phyloP scores from a whole-genome alignment of 2,329 filamentous ascomycete genomes.

The Fusarium robinianum region DNA sequence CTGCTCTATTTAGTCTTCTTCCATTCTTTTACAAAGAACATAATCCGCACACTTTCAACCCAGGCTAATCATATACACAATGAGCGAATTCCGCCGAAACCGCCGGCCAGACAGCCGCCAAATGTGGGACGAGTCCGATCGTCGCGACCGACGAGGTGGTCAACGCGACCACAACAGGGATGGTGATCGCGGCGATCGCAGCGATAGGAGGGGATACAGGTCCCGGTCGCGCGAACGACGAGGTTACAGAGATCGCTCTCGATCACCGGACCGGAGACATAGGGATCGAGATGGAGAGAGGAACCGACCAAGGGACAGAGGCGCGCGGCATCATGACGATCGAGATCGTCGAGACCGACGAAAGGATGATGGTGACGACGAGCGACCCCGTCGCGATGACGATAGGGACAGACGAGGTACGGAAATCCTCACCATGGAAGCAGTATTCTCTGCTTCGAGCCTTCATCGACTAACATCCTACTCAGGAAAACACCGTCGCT shows the following conservation, averaged over 20 bases:
- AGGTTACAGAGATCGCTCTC: conserved; percentile 43
- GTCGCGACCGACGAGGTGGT: conserved; percentile 41
- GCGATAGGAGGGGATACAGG: conserved; percentile 41
- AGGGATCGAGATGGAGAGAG: conserved; percentile 46
- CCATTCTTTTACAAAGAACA: background rate
- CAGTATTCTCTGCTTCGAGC: too few relatives aligned
- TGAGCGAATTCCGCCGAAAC: conserved; percentile 42
- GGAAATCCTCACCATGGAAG: background rate
- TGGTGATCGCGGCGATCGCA: conserved; percentile 39
- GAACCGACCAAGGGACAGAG: conserved; percentile 40
- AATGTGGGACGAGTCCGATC: conserved; percentile 63
- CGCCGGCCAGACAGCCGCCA: conserved; percentile 57
- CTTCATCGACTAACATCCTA: conserved; percentile 6
- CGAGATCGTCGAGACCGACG: conserved; percentile 30
- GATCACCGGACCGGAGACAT: conserved; percentile 44
- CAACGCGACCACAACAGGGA: conserved; percentile 35
- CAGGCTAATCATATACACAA: conserved; percentile 21
- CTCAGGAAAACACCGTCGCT: conserved; percentile 41
- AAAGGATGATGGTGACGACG: conserved; percentile 36
- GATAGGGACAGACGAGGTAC: conserved; percentile 36
- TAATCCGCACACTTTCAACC: too few relatives aligned
- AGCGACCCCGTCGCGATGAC: conserved; percentile 28
- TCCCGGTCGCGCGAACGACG: conserved; percentile 43
- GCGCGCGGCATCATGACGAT: conserved; percentile 38
- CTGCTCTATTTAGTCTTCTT: background rate